Percentiles rank a stretch among this genome's conserved stretches.
Conservation (phyloP, 23 red algal genomes). For the Gracilaria domingensis region DNA sequence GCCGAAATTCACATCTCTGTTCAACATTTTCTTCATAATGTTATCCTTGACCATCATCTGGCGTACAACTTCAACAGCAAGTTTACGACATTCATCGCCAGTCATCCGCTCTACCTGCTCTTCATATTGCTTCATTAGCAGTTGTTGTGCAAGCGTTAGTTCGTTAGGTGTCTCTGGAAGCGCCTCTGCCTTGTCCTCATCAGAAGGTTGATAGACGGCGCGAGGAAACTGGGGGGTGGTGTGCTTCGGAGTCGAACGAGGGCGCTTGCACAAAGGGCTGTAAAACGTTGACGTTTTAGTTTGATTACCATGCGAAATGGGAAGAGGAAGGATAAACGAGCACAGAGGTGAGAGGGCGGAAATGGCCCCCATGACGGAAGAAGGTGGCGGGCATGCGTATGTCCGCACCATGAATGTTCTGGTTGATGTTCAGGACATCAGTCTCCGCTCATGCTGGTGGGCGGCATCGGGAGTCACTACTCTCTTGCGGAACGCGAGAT, state of each 20-base stretch:
- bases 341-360: background rate
- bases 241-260: conserved; percentile 9
- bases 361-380: background rate
- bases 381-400: background rate
- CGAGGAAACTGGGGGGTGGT: background rate
- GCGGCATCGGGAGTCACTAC: no score
- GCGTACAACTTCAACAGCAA: conserved; percentile 81
- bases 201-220: conserved; percentile 49
- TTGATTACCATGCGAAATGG: background rate
- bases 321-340: conserved; percentile 1
- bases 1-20: conserved; percentile 63
- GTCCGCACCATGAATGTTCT: background rate
- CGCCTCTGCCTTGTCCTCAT: conserved; percentile 55
- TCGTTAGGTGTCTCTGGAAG: conserved; percentile 71
- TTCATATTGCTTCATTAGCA: conserved; percentile 88
- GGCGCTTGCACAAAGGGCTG: conserved; percentile 32
- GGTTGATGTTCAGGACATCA: background rate
- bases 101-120: conserved; percentile 84
- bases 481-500: conserved; percentile 31
- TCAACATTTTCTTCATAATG: conserved; percentile 62
- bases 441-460: no score
- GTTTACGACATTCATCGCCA: conserved; percentile 70
- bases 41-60: conserved; percentile 93
- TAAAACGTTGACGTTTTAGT: background rate
- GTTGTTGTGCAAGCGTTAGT: conserved; percentile 91